Evolutionary conservation across 768 basidiomycete species (phyloP), one percentile per base, ranked within the genome.

Genomic region (Boletus pseudopeckii): DNA sequence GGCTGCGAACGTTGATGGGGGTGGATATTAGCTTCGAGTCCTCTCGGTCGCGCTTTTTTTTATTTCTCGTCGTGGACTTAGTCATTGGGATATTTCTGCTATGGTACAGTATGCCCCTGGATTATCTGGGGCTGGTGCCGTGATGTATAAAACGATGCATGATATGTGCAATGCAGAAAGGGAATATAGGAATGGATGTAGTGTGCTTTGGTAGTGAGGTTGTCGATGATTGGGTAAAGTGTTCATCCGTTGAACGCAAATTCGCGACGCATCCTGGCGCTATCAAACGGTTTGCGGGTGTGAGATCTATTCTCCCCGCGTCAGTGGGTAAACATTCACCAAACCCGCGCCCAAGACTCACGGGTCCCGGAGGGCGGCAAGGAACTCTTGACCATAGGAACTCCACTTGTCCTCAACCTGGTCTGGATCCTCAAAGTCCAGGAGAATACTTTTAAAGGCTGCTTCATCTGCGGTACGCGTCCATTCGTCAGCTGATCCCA

Each of bases 1-100:
- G 40, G 80, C 80, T 45, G 74, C 75, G 10, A 83, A 90, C 46
- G 83, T 78, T 40, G 86, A 82, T 45, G 90, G 80, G 15, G 72
- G 73, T 52, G 78, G 75, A 41, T 66, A 63, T 53, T 66, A 54
- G 30, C 30, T 32, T 32, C 30, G 30, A 32, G 10, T 32, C n/a
- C 14, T 8, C 11, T 42, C 7, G 11, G 4, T 40, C 9, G 2
- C 17, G 5, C 22, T 10, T 40, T 18, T n/a, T 9, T 28, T 24
- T 4, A 26, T 24, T n/a, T 33, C 14, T 13, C 11, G 8, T 39
- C 36, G 48, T 44, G 41, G 13, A 17, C 32, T 30, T 14, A 22
- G 44, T 28, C 41, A 18, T 60, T 56, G 17, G 18, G 20, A 26
- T 61, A 14, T 24, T 48, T 36, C 42, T 44, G 48, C 6, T 54